phyloP scores from a whole-genome alignment of 2,329 filamentous ascomycete species.

The Cordyceps javanica region DNA sequence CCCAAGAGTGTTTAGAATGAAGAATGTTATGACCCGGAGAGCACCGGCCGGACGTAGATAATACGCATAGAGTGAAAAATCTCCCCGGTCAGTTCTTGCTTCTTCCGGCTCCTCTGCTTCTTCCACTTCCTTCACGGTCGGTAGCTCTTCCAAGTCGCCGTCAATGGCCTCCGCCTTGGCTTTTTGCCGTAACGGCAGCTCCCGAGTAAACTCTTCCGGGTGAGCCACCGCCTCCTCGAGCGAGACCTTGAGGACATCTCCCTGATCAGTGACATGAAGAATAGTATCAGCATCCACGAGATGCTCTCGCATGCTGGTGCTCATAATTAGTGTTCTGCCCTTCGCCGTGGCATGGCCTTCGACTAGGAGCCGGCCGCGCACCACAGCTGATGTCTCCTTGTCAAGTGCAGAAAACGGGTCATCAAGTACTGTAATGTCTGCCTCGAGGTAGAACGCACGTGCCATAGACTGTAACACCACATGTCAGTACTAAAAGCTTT shows the following conservation, averaged over 20 bases:
- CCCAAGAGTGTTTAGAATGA: neutral
- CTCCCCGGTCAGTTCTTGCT: neutral
- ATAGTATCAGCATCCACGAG: neutral
- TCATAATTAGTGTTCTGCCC: slow-evolving; percentile 14
- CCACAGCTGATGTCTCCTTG: slow-evolving; percentile 7
- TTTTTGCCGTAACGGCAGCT: neutral
- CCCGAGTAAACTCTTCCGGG: neutral
- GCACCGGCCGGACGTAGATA: neutral
- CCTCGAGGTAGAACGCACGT: slow-evolving; percentile 81
- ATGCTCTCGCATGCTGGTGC: neutral
- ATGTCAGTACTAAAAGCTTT: no score
- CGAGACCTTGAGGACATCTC: neutral
- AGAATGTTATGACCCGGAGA: neutral
- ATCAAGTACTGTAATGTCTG: slow-evolving; percentile 82
- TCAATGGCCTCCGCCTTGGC: no score
- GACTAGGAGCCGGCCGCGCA: slow-evolving; percentile 15
- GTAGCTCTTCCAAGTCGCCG: no score
- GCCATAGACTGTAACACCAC: no score
- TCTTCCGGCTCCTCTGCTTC: neutral
- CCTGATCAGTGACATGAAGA: neutral
- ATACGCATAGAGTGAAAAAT: slow-evolving; percentile 3
- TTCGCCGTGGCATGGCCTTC: slow-evolving; percentile 13
- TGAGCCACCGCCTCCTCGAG: neutral
- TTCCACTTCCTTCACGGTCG: neutral
- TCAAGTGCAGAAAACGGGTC: slow-evolving; percentile 39